Conservation (phyloP, 169 alveolate species). For the Cryptosporidium sp. region DNA sequence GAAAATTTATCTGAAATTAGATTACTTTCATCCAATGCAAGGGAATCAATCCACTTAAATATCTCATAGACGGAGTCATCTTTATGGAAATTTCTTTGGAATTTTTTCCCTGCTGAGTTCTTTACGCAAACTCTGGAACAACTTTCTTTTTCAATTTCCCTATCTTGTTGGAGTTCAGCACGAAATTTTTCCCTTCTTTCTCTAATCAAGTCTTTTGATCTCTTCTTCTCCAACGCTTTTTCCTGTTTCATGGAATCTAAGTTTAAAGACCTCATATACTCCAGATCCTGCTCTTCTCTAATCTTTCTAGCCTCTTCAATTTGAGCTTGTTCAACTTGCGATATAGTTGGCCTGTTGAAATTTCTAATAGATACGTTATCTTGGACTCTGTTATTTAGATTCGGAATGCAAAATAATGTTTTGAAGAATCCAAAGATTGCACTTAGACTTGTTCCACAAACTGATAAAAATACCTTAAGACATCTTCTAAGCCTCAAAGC, state of each 20-base stretch:
- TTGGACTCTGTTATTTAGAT: neutral
- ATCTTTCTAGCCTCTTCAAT: constrained; percentile 37
- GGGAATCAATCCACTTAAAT: constrained; percentile 71
- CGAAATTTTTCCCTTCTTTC: constrained; percentile 21
- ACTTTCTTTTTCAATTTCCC: constrained; percentile 7
- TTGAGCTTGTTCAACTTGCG: constrained; percentile 22
- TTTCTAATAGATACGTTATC: neutral
- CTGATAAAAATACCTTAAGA: constrained; percentile 8
- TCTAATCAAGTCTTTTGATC: constrained; percentile 5
- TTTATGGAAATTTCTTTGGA: constrained; percentile 50
- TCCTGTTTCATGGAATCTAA: constrained; percentile 43
- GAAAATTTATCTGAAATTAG: constrained; percentile 37
- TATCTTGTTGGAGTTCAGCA: neutral
- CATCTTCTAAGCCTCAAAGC: neutral
- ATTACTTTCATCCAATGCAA: constrained; percentile 29
- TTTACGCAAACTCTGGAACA: constrained; percentile 58
- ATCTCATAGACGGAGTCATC: constrained; percentile 45
- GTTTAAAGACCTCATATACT: constrained; percentile 49
- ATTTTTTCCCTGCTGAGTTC: constrained; percentile 46
- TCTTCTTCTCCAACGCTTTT: constrained; percentile 23
- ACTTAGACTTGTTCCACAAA: constrained; percentile 34
- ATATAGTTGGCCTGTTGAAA: neutral
- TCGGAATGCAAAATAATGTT: constrained; percentile 39
- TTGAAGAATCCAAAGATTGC: constrained; percentile 23
- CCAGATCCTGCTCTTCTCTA: constrained; percentile 61